A percentile compares a stretch with the other conserved stretches of the same genome.
These are phyloP conservation scores for Trichomonascaceae sp. DNA, from an alignment of 1,139 yeast genomes.

Conservation along the genomic window DNA sequence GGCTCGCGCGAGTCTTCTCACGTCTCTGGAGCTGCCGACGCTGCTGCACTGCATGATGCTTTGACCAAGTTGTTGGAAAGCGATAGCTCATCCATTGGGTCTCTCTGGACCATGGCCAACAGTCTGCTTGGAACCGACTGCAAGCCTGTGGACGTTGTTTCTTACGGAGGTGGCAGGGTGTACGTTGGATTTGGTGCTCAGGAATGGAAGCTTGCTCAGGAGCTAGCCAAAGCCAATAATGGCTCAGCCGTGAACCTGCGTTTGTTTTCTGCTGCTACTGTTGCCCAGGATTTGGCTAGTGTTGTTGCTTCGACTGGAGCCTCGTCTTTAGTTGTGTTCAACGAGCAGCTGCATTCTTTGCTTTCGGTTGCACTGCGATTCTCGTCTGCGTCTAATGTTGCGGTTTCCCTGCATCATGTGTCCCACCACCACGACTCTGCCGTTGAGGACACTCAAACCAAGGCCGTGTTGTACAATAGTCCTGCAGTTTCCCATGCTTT, in stretches of 20 bases:
- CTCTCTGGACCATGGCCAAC: constrained; percentile 24
- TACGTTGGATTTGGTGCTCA: constrained; percentile 68
- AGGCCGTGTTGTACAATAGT: neutral
- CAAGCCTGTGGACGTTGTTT: constrained; percentile 41
- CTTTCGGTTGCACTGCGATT: too few species aligned
- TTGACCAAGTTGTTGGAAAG: constrained; percentile 9
- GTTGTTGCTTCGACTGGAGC: too few species aligned
- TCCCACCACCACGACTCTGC: too few species aligned
- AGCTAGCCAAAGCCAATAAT: constrained; percentile 27
- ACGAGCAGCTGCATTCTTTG: too few species aligned
- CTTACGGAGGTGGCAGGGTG: constrained; percentile 56
- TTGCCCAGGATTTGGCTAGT: too few species aligned
- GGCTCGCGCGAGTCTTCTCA: constrained; percentile 46
- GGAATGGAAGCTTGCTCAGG: constrained; percentile 43
- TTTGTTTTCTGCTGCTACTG: too few species aligned
- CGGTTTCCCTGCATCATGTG: constrained; percentile 16
- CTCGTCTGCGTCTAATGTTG: neutral
- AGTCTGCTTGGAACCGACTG: constrained; percentile 44
- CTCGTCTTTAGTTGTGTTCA: too few species aligned
- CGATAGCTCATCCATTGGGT: constrained; percentile 6
- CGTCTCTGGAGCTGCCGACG: constrained; percentile 31
- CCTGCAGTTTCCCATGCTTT: constrained; percentile 43
- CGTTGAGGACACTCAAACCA: too few species aligned
- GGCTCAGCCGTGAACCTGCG: too few species aligned
- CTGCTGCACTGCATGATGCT: neutral